Conservation (phyloP, 2,329 filamentous ascomycete genomes). For the Ophiostoma tasmaniense region DNA sequence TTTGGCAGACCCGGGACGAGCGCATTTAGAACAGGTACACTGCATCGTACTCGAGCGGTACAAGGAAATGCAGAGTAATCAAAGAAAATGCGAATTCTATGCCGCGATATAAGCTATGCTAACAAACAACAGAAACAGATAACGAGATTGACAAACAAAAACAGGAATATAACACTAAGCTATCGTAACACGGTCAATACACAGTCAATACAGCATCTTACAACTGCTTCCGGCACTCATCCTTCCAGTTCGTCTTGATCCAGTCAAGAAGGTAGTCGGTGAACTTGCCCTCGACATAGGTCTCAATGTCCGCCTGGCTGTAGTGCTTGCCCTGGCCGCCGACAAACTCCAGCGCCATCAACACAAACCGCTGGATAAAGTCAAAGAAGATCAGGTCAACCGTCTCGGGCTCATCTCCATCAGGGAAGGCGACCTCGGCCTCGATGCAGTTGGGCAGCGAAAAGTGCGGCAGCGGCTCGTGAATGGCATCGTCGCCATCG, state of each 20-base stretch:
- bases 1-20: too few relatives aligned
- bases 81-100: not conserved
- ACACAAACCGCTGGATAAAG: constrained; percentile 76
- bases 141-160: not conserved
- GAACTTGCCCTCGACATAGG: constrained; percentile 46
- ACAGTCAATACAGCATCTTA: not conserved
- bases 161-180: not conserved
- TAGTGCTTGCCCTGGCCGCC: constrained; percentile 38
- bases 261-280: constrained; percentile 48
- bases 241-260: constrained; percentile 50
- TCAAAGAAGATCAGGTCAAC: constrained; percentile 90
- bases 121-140: not conserved
- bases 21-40: not conserved
- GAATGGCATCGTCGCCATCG: constrained; percentile 86
- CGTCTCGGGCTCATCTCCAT: constrained; percentile 46
- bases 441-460: constrained; percentile 77
- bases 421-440: constrained; percentile 54
- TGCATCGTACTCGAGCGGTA: not conserved
- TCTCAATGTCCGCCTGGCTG: constrained; percentile 37
- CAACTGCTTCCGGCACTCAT: constrained; percentile 32
- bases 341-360: constrained; percentile 54
- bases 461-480: constrained; percentile 66
- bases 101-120: not conserved
- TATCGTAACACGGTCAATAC: not conserved
- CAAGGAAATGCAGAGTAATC: not conserved